Evolutionary conservation across 2,329 filamentous ascomycete species (phyloP).

Genomic region (Neobulgaria alba): DNA sequence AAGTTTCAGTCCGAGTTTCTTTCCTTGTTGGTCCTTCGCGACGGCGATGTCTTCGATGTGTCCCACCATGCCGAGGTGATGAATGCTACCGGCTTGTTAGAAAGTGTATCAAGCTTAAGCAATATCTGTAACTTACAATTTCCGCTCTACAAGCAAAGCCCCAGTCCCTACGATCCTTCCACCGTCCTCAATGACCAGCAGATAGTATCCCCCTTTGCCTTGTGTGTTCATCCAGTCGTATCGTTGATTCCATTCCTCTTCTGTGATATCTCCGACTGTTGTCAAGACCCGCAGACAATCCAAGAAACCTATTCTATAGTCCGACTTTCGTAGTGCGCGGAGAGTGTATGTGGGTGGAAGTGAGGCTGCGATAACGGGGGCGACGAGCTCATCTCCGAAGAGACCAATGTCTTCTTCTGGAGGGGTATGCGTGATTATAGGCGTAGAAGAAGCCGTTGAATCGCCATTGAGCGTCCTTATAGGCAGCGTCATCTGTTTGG

Average conservation of each 20-base stretch:
- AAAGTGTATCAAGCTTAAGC: no score
- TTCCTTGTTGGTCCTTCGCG: conserved; percentile 89
- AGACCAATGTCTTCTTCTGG: conserved; percentile 44
- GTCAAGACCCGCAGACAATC: conserved; percentile 88
- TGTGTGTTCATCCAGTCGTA: conserved; percentile 70
- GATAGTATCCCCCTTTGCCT: conserved; percentile 66
- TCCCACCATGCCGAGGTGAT: conserved; percentile 73
- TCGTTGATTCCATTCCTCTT: conserved; percentile 65
- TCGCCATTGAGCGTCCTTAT: no score
- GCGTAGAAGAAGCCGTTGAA: no score
- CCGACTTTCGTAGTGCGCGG: conserved; percentile 67
- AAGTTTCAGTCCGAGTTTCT: conserved; percentile 86
- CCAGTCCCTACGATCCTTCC: conserved; percentile 77
- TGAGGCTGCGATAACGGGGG: conserved; percentile 58
- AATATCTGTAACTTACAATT: conserved; percentile 53
- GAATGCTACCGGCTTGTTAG: conserved; percentile 48
- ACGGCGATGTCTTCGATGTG: conserved; percentile 99
- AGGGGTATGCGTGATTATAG: not conserved
- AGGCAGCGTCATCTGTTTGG: no score
- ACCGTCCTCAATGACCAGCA: conserved; percentile 70
- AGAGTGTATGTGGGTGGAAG: conserved; percentile 78
- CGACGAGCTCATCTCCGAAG: conserved; percentile 71
- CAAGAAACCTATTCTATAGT: conserved; percentile 77
- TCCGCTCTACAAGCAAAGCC: conserved; percentile 83
- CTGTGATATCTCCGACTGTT: conserved; percentile 78